Evolutionary conservation across 129 eudicot species (phyloP), one percentile per base, ranked within the genome.

Genomic region (Centaurea solstitialis): DNA sequence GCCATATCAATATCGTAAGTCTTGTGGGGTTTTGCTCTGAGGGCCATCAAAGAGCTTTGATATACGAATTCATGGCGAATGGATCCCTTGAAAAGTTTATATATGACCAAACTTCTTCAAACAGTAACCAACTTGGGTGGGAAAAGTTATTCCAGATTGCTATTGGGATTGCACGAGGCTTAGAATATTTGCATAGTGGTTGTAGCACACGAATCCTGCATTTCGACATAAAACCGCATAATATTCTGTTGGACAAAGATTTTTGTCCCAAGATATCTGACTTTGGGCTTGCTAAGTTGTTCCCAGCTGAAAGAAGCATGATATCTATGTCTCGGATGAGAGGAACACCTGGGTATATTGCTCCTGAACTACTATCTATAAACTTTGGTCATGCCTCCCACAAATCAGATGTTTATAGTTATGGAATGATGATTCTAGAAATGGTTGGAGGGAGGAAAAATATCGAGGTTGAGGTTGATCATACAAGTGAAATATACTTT

Each of bases 41-140:
- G 66, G 81, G 86, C 11, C 65, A 24, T 18, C 74, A 79, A 78
- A 70, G 88, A 78, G 88, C 86, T 38, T 85, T 85, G 66, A 41
- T 87, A 22, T 87, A 84, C 24, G 86, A 87, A 18, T 87, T 84
- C 77, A 73, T 85, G 82, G 78, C 83, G 2, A 88, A 88, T 76
- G 91, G 91, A 15, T 88, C 88, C n/a, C 87, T 88, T 4, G 91
- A 85, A 5, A 87, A 73, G 61, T 84, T 76, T 67, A 80, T 76
- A 72, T 43, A 53, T 24, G 71, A 41, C 3, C 13, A 15, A 15
- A 20, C 6, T 39, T 68, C 62, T 68, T 61, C 37, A 30, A 22
- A 13, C 24, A 22, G 30, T 20, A 72, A 11, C 23, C 79, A 77
- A 23, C 45, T 82, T 68, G 85, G 81, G 35, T 82, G 85, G 81